Conservation (phyloP, 345 rosid species). For the Sisymbrium altissimum region DNA sequence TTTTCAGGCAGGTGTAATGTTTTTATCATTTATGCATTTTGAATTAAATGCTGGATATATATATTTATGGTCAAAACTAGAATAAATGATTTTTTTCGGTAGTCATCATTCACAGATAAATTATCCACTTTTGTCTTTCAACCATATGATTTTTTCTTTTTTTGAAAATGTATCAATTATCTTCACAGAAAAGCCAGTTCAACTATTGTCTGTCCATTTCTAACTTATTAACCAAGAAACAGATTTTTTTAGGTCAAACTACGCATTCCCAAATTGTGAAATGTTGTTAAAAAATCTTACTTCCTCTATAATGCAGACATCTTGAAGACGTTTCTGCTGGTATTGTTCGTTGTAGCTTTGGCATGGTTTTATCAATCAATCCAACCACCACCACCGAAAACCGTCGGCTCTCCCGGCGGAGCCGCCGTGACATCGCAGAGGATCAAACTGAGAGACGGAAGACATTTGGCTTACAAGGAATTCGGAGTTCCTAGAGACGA, state of each 20-base stretch:
- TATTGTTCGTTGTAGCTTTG: conserved; percentile 33
- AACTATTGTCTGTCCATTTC: neutral
- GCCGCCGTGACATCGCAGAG: conserved; percentile 41
- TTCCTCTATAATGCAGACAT: neutral
- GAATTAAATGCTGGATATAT: neutral
- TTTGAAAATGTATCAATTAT: neutral
- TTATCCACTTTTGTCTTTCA: neutral
- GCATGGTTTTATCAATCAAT: conserved; percentile 45
- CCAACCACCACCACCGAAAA: conserved; percentile 44
- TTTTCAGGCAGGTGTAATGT: neutral
- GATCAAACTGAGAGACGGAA: conserved; percentile 54
- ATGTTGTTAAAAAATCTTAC: neutral
- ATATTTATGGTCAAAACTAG: neutral
- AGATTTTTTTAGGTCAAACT: neutral
- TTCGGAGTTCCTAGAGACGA: conserved; percentile 38
- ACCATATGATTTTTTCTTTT: neutral
- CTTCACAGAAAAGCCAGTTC: neutral
- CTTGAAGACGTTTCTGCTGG: conserved; percentile 22
- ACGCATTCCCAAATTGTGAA: neutral
- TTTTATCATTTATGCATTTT: neutral
- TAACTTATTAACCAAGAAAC: neutral
- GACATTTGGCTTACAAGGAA: conserved; percentile 57
- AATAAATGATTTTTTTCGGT: neutral
- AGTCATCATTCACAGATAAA: neutral
- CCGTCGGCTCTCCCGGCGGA: conserved; percentile 43